Percentiles rank a stretch among this genome's conserved stretches.
Conservation (phyloP, 768 basidiomycete genomes). For the Boletus pseudo-olivaceus region DNA sequence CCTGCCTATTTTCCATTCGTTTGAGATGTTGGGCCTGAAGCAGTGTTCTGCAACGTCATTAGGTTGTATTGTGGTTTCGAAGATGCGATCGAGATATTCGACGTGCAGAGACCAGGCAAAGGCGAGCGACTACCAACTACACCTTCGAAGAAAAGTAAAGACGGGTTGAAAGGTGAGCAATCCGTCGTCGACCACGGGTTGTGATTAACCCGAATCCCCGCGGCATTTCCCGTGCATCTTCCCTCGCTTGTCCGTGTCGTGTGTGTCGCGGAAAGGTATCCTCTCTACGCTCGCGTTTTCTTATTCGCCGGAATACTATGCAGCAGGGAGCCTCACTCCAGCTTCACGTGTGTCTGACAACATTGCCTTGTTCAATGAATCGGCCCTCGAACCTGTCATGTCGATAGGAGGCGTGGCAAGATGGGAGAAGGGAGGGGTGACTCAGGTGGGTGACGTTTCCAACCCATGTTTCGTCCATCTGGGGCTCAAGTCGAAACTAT, state of each 20-base stretch:
- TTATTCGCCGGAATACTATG: constrained; percentile 62
- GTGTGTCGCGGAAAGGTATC: constrained; percentile 55
- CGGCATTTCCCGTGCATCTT: background rate
- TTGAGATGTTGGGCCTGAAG: background rate
- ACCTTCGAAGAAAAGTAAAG: constrained; percentile 71
- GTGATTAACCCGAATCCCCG: background rate
- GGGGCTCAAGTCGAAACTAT: background rate
- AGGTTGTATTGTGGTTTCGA: constrained; percentile 85
- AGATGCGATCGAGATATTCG: constrained; percentile 83
- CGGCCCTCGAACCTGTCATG: constrained; percentile 51
- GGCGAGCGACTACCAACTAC: constrained; percentile 69
- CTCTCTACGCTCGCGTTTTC: constrained; percentile 82
- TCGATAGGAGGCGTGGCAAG: constrained; percentile 57
- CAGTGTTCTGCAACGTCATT: background rate
- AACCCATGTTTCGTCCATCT: background rate
- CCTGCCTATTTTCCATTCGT: background rate
- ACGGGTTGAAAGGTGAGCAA: constrained; percentile 80
- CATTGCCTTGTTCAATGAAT: constrained; percentile 65
- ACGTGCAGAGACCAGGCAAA: constrained; percentile 68
- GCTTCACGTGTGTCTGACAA: constrained; percentile 45
- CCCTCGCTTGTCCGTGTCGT: background rate
- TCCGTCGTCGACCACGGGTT: background rate
- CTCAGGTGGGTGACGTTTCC: constrained; percentile 41
- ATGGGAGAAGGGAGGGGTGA: constrained; percentile 36
- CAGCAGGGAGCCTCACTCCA: constrained; percentile 71